Evolutionary conservation across 306 rosid genomes (phyloP), one percentile per base, ranked within the genome.

Genomic region (Trifolium repens): DNA sequence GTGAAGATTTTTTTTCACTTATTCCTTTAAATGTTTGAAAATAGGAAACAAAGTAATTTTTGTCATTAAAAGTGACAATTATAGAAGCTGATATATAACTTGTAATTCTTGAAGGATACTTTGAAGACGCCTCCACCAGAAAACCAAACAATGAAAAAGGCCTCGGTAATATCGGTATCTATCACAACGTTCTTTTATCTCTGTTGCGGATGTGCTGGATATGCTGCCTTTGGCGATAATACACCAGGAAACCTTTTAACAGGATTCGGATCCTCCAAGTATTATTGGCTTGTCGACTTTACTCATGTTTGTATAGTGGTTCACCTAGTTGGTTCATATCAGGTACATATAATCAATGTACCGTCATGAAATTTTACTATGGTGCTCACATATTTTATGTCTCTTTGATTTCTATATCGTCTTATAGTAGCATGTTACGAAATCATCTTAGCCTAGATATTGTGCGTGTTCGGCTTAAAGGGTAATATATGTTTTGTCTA

Each of bases 101-200:
- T 78, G 61, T 46, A 63, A 76, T 79, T 67, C 16, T 46, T 84
- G 79, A 79, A 93, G 98, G 97, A 94, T 88, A 94, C 97, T 34
- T 74, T 94, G 87, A 94, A 87, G 85, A 72, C 94, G 3, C 89
- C 96, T 52, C 98, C 97, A 69, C 88, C 96, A 0, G 98, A 91
- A 84, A 87, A 86, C 77, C 78, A 81, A 79, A 83, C 84, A 16
- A 87, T 78, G 89, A 92, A 75, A 82, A 92, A 87, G 82, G 97
- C 96, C 30, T 68, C 93, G 4, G 47, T 67, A 34, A 79, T 85
- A 62, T 80, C 91, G 9, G 74, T 87, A 5, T 0, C 53, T 0
- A 3, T 88, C 43, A 87, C 90, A 26, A 84, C 96, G 15, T 63
- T 85, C 39, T 77, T 92, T 83, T 92, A 88, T 84, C 68, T 92